Evolutionary conservation across 148 eudicot species (phyloP).

Genomic region (Persicaria maculosa): DNA sequence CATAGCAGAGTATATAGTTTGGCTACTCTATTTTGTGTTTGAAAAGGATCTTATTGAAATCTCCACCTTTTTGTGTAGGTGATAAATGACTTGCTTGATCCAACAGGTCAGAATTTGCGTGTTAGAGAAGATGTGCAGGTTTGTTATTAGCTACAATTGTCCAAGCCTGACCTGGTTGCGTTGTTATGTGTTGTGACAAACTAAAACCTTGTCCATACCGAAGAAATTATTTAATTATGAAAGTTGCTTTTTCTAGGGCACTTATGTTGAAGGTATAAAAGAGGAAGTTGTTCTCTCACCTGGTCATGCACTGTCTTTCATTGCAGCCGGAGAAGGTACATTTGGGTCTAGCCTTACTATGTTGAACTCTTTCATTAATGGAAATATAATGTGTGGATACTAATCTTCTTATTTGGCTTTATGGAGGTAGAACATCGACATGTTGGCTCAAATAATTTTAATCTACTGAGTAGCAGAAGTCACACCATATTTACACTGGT

Average conservation of each 20-base stretch:
- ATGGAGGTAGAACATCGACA: slow-evolving; percentile 54
- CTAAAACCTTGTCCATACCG: too few relatives aligned
- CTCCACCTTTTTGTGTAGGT: slow-evolving; percentile 29
- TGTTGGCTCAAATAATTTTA: slow-evolving; percentile 73
- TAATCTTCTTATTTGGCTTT: background rate
- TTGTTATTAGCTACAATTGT: background rate
- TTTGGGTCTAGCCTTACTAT: background rate
- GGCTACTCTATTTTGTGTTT: too few relatives aligned
- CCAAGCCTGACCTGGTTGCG: too few relatives aligned
- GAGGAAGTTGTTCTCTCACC: slow-evolving; percentile 77
- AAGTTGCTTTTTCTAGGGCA: slow-evolving; percentile 35
- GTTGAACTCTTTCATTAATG: background rate
- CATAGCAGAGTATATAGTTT: too few relatives aligned
- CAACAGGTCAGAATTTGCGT: slow-evolving; percentile 60
- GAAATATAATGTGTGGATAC: background rate
- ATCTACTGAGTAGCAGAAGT: slow-evolving; percentile 73
- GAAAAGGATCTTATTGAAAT: too few relatives aligned
- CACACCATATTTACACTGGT: slow-evolving; percentile 78
- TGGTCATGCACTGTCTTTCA: slow-evolving; percentile 68
- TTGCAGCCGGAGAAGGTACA: slow-evolving; percentile 80
- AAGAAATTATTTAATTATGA: too few relatives aligned
- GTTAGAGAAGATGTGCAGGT: slow-evolving; percentile 12
- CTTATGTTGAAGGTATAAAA: slow-evolving; percentile 68
- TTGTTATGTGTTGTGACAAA: too few relatives aligned
- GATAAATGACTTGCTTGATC: slow-evolving; percentile 74